These are phyloP conservation scores for Boletus reticuloceps DNA, from an alignment of 768 basidiomycete species.

Conservation along the genomic window DNA sequence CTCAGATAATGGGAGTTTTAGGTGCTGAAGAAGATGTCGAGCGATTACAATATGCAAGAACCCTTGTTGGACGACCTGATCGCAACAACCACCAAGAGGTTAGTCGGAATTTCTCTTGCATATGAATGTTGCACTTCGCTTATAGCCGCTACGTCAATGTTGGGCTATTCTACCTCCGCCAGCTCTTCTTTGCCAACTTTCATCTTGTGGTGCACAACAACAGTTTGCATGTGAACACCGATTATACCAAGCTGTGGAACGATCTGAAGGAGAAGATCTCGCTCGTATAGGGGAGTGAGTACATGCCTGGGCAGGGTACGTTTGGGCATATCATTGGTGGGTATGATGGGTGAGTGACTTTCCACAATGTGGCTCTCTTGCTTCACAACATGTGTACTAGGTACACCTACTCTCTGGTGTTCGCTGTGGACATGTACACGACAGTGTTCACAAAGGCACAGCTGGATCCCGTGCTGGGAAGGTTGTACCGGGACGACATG, in stretches of 20 bases:
- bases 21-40: constrained; percentile 72
- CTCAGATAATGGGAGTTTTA: constrained; percentile 77
- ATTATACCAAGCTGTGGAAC: constrained; percentile 83
- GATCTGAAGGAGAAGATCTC: constrained; percentile 66
- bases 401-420: no score
- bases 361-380: no score
- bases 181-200: constrained; percentile 68
- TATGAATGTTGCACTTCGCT: neutral
- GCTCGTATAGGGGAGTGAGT: constrained; percentile 54
- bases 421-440: constrained; percentile 57
- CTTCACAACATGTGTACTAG: neutral
- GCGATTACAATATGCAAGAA: constrained; percentile 74
- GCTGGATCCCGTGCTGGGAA: constrained; percentile 63
- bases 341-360: constrained; percentile 52
- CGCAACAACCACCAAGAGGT: constrained; percentile 78
- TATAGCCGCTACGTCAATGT: constrained; percentile 75
- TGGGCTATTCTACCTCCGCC: constrained; percentile 66
- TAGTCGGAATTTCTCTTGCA: neutral
- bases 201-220: constrained; percentile 25
- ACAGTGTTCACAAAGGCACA: constrained; percentile 84
- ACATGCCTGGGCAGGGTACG: constrained; percentile 11
- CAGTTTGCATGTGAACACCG: constrained; percentile 50
- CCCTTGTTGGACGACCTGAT: constrained; percentile 68
- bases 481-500: constrained; percentile 70
- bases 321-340: constrained; percentile 80